phyloP scores from a whole-genome alignment of 2,329 filamentous ascomycete species.

The Graphilbum fragrans region DNA sequence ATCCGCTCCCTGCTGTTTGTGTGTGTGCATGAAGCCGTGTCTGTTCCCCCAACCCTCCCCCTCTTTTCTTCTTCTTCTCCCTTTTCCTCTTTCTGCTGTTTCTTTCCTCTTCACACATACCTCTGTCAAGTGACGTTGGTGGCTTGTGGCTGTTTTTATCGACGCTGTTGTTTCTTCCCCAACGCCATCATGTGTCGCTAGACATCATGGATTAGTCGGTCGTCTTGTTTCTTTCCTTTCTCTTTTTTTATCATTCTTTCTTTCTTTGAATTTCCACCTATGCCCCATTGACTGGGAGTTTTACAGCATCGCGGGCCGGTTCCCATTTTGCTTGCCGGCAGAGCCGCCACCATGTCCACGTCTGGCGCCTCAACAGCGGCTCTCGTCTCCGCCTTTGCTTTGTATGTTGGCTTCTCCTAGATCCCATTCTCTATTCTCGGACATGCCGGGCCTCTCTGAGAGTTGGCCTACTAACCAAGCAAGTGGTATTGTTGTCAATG shows the following conservation, averaged over 20 bases:
- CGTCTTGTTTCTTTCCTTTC: conserved; percentile 7
- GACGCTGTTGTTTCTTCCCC: too few species aligned
- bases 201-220: conserved; percentile 1
- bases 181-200: too few species aligned
- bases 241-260: not conserved
- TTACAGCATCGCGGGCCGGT: conserved; percentile 17
- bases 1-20: too few species aligned
- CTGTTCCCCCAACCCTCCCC: not conserved
- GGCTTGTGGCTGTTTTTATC: conserved; percentile 2
- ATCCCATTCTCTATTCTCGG: not conserved
- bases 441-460: too few species aligned
- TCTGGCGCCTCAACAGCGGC: conserved; percentile 31
- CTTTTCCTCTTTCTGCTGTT: not conserved
- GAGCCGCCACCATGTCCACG: conserved; percentile 29
- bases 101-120: conserved; percentile 1
- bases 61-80: not conserved
- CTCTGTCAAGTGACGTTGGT: not conserved
- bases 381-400: conserved; percentile 40
- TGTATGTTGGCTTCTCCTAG: conserved; percentile 26
- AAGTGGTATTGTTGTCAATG: conserved; percentile 41
- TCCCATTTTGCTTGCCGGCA: conserved; percentile 15
- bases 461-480: not conserved
- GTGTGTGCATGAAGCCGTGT: too few species aligned
- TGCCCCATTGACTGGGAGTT: conserved; percentile 37
- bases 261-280: conserved; percentile 7